These are phyloP conservation scores for Trichoderma lentiforme DNA, from an alignment of 2,329 filamentous ascomycete species.

Conservation along the genomic window DNA sequence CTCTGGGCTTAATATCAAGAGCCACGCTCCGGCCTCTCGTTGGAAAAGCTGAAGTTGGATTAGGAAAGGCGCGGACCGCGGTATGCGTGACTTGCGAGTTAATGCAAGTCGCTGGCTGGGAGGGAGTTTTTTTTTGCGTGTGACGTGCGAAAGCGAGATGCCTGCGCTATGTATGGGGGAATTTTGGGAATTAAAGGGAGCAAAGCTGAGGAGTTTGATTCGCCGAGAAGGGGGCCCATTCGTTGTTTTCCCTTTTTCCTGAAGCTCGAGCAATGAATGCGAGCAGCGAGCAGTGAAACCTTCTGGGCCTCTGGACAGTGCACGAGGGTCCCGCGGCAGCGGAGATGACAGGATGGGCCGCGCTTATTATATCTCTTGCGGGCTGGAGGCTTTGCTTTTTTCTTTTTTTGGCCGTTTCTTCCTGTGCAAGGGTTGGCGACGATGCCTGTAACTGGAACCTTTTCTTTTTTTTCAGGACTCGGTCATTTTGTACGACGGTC, in stretches of 20 bases:
- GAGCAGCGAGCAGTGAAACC: background rate
- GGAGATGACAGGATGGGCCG: conserved; percentile 16
- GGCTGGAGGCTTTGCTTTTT: background rate
- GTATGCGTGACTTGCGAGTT: background rate
- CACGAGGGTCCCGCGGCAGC: conserved; percentile 1
- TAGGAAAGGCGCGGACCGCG: conserved; percentile 1
- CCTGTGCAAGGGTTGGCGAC: background rate
- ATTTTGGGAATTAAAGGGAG: background rate
- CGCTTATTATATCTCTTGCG: conserved; percentile 2
- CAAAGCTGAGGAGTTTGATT: background rate
- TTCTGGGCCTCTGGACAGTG: background rate
- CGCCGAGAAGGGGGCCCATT: background rate
- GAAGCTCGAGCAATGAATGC: background rate
- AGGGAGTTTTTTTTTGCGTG: background rate
- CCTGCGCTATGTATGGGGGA: background rate
- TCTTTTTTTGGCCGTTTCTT: background rate
- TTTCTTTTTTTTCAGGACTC: background rate
- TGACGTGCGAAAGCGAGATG: background rate
- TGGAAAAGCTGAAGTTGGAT: conserved; percentile 1
- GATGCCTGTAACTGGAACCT: background rate
- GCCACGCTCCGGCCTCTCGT: conserved; percentile 14
- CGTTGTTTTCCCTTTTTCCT: background rate
- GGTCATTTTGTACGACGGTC: background rate
- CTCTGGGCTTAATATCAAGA: conserved; percentile 4
- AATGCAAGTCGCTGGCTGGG: background rate